These are phyloP conservation scores for Clitoria ternatea DNA, from an alignment of 306 rosid species.

Conservation along the genomic window DNA sequence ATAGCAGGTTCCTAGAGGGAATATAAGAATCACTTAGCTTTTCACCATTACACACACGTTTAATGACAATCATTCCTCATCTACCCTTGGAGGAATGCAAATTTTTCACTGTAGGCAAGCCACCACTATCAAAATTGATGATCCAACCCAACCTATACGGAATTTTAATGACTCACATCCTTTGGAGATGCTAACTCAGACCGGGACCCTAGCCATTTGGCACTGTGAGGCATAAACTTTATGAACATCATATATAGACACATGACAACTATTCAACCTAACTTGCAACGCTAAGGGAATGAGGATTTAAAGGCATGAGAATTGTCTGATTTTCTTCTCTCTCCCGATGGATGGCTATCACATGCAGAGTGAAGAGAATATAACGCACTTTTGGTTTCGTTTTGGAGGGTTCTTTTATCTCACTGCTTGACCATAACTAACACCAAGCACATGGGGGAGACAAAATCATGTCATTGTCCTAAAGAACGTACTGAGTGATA, in stretches of 20 bases:
- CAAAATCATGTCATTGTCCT: constrained; percentile 44
- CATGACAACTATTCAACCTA: constrained; percentile 1
- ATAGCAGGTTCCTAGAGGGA: constrained; percentile 40
- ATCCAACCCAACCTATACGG: no score
- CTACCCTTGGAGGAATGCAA: constrained; percentile 22
- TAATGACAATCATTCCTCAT: background rate
- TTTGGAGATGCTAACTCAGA: no score
- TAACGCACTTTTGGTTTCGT: constrained; percentile 31
- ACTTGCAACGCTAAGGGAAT: constrained; percentile 2
- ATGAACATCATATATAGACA: constrained; percentile 22
- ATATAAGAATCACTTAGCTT: constrained; percentile 52
- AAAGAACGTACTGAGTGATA: constrained; percentile 9
- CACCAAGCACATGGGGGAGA: constrained; percentile 41
- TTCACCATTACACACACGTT: constrained; percentile 32
- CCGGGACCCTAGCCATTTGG: no score
- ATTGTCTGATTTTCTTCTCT: constrained; percentile 14
- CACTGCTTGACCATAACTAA: constrained; percentile 37
- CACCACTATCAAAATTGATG: no score
- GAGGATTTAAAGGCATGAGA: constrained; percentile 5
- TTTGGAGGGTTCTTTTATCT: constrained; percentile 37
- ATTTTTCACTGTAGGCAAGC: no score
- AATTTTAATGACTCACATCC: no score
- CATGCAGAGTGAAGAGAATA: constrained; percentile 39
- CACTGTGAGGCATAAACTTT: constrained; percentile 30
- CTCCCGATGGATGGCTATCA: constrained; percentile 35